Percentiles rank a stretch among this genome's conserved stretches.
These are phyloP conservation scores for Paramecium caudatum DNA, from an alignment of 73 alveolate genomes.

Conservation along the genomic window DNA sequence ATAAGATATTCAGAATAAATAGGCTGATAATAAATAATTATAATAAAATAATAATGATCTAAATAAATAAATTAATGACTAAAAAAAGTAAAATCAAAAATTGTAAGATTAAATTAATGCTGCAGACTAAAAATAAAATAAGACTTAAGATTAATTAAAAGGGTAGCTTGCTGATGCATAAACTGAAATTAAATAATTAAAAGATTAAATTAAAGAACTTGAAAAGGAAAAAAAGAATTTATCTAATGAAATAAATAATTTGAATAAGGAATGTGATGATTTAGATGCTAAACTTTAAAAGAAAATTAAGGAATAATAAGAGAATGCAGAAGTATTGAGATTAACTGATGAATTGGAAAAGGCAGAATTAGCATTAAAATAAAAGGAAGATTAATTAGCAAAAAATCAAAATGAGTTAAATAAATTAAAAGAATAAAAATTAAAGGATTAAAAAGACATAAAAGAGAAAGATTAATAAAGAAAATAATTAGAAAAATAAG, in stretches of 20 bases:
- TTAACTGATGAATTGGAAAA: slow-evolving; percentile 9
- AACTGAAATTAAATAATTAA: slow-evolving; percentile 26
- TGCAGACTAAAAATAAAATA: background rate
- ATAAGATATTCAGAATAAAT: slow-evolving; percentile 7
- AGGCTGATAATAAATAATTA: background rate
- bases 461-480: slow-evolving; percentile 29
- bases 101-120: slow-evolving; percentile 8
- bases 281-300: slow-evolving; percentile 2
- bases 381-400: slow-evolving; percentile 51
- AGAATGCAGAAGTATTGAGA: background rate
- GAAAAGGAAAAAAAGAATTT: slow-evolving; percentile 20
- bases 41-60: slow-evolving; percentile 19
- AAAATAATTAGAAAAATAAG: slow-evolving; percentile 49
- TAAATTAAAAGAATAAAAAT: slow-evolving; percentile 31
- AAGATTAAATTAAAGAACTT: slow-evolving; percentile 7
- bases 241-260: background rate
- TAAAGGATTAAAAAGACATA: background rate
- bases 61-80: slow-evolving; percentile 29
- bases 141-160: slow-evolving; percentile 4
- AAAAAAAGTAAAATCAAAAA: background rate
- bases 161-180: slow-evolving; percentile 11
- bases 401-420: slow-evolving; percentile 28
- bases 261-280: slow-evolving; percentile 63
- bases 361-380: background rate
- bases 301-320: slow-evolving; percentile 29